Evolutionary conservation across 331 rosid species (phyloP), one percentile per base, ranked within the genome.

Genomic region (Spiraea crenata): DNA sequence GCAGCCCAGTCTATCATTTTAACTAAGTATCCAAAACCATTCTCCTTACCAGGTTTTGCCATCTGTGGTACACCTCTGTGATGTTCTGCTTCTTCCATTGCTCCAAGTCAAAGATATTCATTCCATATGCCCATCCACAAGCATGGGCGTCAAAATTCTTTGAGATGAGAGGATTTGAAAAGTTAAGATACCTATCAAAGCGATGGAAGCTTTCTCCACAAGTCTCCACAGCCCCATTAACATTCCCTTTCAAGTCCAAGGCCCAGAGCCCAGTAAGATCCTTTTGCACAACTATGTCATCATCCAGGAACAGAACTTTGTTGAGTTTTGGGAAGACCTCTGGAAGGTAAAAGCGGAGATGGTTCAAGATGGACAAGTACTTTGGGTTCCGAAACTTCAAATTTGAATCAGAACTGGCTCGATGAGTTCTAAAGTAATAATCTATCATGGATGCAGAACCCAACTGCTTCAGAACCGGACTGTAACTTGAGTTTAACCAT

Each of bases 91-190:
- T 87, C 92, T 81, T 89, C 97, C 97, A 95, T 82, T 95, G 84
- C 51, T 71, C 81, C 89, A 95, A 85, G 81, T 95, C 96, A 73
- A 95, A 95, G 78, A 95, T 54, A 80, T 95, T 95, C 99, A 95
- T 95, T 35, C 99, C 99, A 76, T 91, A 95, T 10, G 99, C 99
- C 99, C 99, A 95, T 65, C 99, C 99, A 82, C 97, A 95, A 58
- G 99, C 97, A 74, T 16, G 99, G 3, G 99, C 87, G 73, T 95
- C 96, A 72, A 95, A 95, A 56, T 86, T 87, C 85, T 83, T 89
- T 1, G 99, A 85, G 70, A 95, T 95, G 41, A 89, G 90, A 81
- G 99, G 99, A 83, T 95, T 83, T 59, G 99, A 89, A 75, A 95
- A 95, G 84, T 95, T 95, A 69, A 95, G 93, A 84, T 95, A 95